Base-by-base conservation (phyloP, 2,329 filamentous ascomycete genomes). In the Talaromyces sp. region DNA sequence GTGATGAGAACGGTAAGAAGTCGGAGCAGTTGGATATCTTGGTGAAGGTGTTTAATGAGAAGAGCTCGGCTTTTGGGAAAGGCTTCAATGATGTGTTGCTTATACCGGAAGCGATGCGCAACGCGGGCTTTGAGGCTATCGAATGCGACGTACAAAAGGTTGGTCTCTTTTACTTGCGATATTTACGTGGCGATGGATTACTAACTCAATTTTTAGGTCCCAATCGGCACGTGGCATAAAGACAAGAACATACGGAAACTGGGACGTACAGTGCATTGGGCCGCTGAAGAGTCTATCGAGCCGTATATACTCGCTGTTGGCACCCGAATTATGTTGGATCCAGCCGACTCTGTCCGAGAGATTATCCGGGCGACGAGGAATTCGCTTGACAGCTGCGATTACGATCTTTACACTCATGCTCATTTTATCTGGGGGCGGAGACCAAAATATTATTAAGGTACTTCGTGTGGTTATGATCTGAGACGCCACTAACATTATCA, bases 121-220 rank as follows among this genome's bases (percentile, higher is more conserved):
- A 70, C 27, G 74, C 73, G 3, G 76, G 76, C 0, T 78, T 78
- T 62, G 69, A 71, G 24, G 73, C 75, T 56, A 64, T 76, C 3
- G 68, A 70, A 1, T 71, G 75, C 35, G 62, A 74, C 11, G 62
- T 72, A 8, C 69, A 70, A 59, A 72, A 73, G 62, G 70, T 68
- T 58, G 31, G 54, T 37, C 9, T 11, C 9, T 22, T 41, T 31
- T 31, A 31, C 27, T 31, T 31, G 27, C 27, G 27, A 31, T 31
- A 31, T 6, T 31, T 31, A 31, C 27, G 13, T 35, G 41, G 4
- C 62, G 35, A 47, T 8, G 22, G 22, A 22, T 22, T 22, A 4
- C 39, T 48, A n/a, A n/a, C 50, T 71, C 3, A 54, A 9, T 19
- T 13, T n/a, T 37, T n/a, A 71, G 66, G 67, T 74, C 1, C 72